Conservation (phyloP, 305 asterid species). For the Vinca major region DNA sequence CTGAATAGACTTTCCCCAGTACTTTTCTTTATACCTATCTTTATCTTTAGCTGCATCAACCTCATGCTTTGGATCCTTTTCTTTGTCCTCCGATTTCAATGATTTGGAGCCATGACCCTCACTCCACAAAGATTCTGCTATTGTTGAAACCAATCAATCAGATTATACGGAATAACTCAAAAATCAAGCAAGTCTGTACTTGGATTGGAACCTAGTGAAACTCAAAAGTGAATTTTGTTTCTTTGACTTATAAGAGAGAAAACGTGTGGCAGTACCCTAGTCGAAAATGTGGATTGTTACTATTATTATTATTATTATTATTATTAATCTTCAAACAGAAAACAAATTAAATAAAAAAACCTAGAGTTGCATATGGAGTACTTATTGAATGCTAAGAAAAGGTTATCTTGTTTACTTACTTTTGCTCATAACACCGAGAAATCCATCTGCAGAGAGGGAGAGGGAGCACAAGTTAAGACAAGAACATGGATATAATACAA, state of each 20-base stretch:
- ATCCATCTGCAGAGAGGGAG: constrained; percentile 68
- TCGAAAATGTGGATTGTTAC: too few species aligned
- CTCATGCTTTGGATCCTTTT: constrained; percentile 68
- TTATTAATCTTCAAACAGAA: too few species aligned
- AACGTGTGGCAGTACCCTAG: too few species aligned
- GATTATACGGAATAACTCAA: constrained; percentile 19
- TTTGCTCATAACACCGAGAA: constrained; percentile 93
- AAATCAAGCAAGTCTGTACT: background rate
- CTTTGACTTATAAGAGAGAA: too few species aligned
- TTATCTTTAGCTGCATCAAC: constrained; percentile 73
- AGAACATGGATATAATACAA: background rate
- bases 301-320: too few species aligned
- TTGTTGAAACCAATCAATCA: constrained; percentile 21
- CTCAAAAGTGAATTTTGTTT: too few species aligned
- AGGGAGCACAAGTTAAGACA: constrained; percentile 30
- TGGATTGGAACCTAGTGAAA: background rate
- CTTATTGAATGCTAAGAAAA: constrained; percentile 9
- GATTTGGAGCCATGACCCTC: constrained; percentile 76
- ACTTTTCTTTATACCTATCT: constrained; percentile 64
- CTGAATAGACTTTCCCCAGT: constrained; percentile 94
- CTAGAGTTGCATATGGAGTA: background rate
- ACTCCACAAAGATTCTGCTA: constrained; percentile 76
- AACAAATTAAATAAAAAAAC: background rate
- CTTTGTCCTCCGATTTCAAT: constrained; percentile 63
- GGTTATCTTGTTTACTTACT: constrained; percentile 45